A percentile compares a stretch with the other conserved stretches of the same genome.
Conservation (phyloP, 73 alveolate genomes). For the Paramecium biaurelia region DNA sequence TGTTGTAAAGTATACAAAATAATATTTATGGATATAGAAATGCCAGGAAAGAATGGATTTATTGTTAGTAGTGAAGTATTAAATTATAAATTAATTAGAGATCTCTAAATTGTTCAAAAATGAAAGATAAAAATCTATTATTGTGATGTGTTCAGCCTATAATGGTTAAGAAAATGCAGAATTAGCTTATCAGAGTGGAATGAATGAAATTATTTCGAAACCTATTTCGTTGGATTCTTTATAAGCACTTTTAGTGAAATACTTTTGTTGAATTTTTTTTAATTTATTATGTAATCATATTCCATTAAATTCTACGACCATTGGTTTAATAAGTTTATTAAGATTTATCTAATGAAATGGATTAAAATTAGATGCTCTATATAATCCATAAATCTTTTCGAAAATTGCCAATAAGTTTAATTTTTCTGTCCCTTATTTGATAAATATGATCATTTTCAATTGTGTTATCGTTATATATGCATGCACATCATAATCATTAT, state of each 20-base stretch:
- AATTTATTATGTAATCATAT: neutral
- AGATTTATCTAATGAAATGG: conserved; percentile 1
- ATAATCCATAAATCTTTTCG: conserved; percentile 9
- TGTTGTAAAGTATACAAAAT: neutral
- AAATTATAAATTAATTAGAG: neutral
- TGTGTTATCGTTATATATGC: neutral
- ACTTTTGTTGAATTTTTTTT: neutral
- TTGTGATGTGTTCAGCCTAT: conserved; percentile 38
- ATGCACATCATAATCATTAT: conserved; percentile 16
- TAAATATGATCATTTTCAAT: conserved; percentile 2
- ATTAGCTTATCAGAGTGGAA: neutral
- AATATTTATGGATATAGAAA: conserved; percentile 37
- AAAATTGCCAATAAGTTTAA: neutral
- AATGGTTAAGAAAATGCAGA: conserved; percentile 24
- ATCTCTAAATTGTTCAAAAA: neutral
- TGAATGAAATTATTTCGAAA: conserved; percentile 28
- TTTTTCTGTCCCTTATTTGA: neutral
- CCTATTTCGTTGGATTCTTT: neutral
- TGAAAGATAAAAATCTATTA: neutral
- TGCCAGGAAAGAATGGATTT: conserved; percentile 43
- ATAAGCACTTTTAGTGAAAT: neutral
- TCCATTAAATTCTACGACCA: conserved; percentile 11
- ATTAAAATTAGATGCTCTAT: neutral
- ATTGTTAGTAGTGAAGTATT: neutral
- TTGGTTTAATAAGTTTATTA: neutral